Conservation (phyloP, 768 basidiomycete genomes). For the Postia placenta region DNA sequence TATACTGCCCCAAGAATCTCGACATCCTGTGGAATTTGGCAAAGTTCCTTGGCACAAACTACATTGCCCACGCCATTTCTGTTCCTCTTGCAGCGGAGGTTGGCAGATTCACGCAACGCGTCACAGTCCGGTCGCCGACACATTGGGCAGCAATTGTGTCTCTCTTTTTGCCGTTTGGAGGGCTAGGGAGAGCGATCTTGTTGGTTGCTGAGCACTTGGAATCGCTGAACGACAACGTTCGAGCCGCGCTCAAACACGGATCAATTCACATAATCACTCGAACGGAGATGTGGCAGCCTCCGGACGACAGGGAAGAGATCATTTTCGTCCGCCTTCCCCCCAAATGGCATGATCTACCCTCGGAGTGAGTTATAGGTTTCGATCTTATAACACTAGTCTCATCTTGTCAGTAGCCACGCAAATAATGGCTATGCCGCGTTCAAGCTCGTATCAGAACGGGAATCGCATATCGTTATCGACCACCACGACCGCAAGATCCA, state of each 20-base stretch:
- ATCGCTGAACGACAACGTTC: neutral
- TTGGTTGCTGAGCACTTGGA: slow-evolving; percentile 1
- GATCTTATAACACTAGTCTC: too few species aligned
- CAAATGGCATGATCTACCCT: neutral
- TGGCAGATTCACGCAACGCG: neutral
- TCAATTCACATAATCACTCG: neutral
- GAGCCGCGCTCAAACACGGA: neutral
- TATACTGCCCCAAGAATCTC: neutral
- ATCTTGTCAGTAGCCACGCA: too few species aligned
- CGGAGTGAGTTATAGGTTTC: neutral
- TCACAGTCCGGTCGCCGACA: neutral
- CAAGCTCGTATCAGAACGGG: neutral
- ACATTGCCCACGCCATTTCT: neutral
- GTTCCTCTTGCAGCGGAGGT: neutral
- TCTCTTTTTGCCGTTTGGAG: neutral
- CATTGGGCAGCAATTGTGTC: neutral
- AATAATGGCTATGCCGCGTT: neutral
- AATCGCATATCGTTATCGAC: neutral
- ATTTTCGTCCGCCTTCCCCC: neutral
- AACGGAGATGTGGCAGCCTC: neutral
- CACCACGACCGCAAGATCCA: neutral
- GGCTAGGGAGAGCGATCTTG: neutral
- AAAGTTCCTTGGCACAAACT: neutral
- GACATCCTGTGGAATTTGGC: neutral
- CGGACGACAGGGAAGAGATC: neutral